Base-by-base conservation (phyloP, 2,329 filamentous ascomycete species). In the Whalleya microplaca region DNA sequence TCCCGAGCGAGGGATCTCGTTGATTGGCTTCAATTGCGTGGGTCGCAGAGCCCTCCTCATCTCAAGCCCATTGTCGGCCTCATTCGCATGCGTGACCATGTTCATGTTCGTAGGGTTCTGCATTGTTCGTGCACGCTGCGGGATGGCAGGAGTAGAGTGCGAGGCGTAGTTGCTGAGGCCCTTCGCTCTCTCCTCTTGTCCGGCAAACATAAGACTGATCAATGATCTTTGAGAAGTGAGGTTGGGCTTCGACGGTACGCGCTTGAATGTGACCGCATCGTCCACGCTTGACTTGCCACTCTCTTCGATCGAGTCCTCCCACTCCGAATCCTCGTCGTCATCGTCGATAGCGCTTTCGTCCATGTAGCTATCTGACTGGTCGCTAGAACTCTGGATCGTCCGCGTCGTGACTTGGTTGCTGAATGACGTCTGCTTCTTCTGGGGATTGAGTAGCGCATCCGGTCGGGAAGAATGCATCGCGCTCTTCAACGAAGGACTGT, bases 181-280 rank as follows among this genome's bases (percentile, higher is more conserved):
- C 68, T 80, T 82, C 46, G 87, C 84, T 48, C 90, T 88, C 72
- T 91, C 88, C 63, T 85, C 88, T 70, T 96, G 87, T 12, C 80
- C 68, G 66, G 91, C 89, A 71, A 99, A 86, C 81, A 94, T 89
- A 50, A 94, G 87, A 0, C 93, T 97, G 64, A 99, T 88, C 41
- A 98, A 84, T 2, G 94, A 98, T 48, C 90, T 88, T 47, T 91
- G 87, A 1, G 94, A 96, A 2, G 90, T 88, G 21, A 98, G 80
- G 69, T 96, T 91, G 7, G 88, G 86, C 72, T 87, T 87, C 41
- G 93, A 97, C 72, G 96, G 91, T 47, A 98, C 92, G 8, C 95
- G 89, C 73, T 93, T 87, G 82, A 99, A 99, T 66, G 92, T 81
- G 19, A 85, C 83, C 68, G 85, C 87, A 58, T 95, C 89, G 59